Conservation (phyloP, 139 green algal genomes). For the Coccomyxa sp. region DNA sequence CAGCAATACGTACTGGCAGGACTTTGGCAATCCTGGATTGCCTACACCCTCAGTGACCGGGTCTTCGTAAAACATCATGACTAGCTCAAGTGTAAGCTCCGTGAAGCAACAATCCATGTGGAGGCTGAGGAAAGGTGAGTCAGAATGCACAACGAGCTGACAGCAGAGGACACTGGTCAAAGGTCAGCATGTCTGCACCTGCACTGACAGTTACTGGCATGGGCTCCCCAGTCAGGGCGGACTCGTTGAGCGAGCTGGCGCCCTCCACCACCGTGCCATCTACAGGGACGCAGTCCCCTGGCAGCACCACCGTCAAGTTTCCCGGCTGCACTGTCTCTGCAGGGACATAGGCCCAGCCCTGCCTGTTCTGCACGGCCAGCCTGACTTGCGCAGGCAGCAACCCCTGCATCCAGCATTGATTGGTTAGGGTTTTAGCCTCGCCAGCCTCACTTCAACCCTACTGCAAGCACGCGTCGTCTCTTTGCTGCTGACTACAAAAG, state of each 20-base stretch:
- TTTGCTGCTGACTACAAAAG: no score
- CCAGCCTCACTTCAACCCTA: no score
- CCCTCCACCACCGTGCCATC: slow-evolving; percentile 74
- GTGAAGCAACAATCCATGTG: no score
- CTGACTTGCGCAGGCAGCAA: slow-evolving; percentile 80
- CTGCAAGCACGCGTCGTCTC: no score
- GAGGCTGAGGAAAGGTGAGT: not conserved
- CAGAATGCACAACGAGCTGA: no score
- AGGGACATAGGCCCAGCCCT: slow-evolving; percentile 54
- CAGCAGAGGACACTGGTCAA: no score
- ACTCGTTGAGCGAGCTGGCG: slow-evolving; percentile 66
- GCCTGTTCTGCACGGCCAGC: slow-evolving; percentile 47
- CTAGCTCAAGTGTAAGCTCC: no score
- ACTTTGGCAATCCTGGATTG: no score
- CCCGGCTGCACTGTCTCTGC: slow-evolving; percentile 58
- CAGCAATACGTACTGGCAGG: no score
- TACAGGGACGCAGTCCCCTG: slow-evolving; percentile 80
- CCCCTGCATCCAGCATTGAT: no score
- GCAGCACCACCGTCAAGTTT: slow-evolving; percentile 72
- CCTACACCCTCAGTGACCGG: not conserved
- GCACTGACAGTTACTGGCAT: slow-evolving; percentile 67
- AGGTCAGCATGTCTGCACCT: no score
- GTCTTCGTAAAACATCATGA: not conserved
- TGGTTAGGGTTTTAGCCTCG: no score
- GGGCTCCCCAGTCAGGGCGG: slow-evolving; percentile 78